These are phyloP conservation scores for Boletus edulis DNA, from an alignment of 768 basidiomycete species.

Conservation along the genomic window DNA sequence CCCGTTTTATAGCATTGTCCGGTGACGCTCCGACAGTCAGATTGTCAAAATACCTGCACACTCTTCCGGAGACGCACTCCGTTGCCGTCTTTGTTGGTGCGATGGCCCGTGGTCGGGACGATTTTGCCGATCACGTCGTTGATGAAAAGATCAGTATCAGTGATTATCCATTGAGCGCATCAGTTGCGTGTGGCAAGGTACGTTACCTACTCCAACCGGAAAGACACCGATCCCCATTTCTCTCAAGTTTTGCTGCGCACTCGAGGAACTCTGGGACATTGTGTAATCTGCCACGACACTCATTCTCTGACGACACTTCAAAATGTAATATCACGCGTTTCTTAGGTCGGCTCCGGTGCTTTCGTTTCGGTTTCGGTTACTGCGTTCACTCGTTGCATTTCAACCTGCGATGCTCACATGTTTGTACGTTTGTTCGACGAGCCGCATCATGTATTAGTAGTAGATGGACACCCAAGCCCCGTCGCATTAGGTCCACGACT, in stretches of 20 bases:
- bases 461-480: conserved; percentile 28
- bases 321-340: conserved; percentile 3
- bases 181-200: conserved; percentile 97
- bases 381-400: conserved; percentile 25
- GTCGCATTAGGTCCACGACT: conserved; percentile 34
- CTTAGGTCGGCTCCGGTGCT: not conserved
- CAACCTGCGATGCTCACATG: conserved; percentile 31
- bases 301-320: not conserved
- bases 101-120: conserved; percentile 95
- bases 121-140: conserved; percentile 93
- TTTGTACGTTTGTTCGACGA: conserved; percentile 17
- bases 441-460: conserved; percentile 28
- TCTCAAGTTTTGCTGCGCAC: conserved; percentile 77
- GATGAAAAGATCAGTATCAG: conserved; percentile 98
- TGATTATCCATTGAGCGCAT: conserved; percentile 88
- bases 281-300: conserved; percentile 42
- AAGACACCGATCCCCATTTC: conserved; percentile 1
- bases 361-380: not conserved
- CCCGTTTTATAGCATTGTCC: conserved; percentile 66
- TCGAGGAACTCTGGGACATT: conserved; percentile 96
- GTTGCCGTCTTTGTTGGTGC: conserved; percentile 97
- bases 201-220: conserved; percentile 22
- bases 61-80: conserved; percentile 82
- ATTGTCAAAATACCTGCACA: conserved; percentile 80
- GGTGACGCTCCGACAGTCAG: conserved; percentile 84